Evolutionary conservation across 306 rosid genomes (phyloP).

Genomic region (Cicer yamashitae): DNA sequence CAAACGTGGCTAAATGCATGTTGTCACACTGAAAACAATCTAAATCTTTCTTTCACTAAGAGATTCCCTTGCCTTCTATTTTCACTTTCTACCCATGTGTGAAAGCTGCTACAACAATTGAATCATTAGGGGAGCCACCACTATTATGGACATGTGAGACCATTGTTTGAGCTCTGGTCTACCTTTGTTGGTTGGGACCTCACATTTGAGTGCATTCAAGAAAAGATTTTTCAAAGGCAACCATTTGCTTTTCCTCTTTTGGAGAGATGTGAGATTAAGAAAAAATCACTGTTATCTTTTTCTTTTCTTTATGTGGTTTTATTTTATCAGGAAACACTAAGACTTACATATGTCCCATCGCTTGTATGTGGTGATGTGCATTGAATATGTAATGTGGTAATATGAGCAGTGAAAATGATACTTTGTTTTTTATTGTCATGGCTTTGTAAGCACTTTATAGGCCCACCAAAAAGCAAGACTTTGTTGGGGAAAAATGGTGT

Average conservation of each 20-base stretch:
- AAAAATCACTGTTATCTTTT: constrained; percentile 29
- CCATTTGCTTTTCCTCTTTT: constrained; percentile 56
- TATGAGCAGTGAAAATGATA: constrained; percentile 36
- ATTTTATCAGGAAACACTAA: constrained; percentile 23
- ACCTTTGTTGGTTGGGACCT: constrained; percentile 53
- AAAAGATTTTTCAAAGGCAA: background rate
- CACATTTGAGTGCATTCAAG: constrained; percentile 58
- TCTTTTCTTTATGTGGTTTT: constrained; percentile 33
- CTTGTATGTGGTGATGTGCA: constrained; percentile 17
- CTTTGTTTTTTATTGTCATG: constrained; percentile 19
- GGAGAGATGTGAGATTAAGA: constrained; percentile 46
- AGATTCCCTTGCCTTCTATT: constrained; percentile 29
- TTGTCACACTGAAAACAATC: too few relatives aligned
- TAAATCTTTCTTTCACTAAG: constrained; percentile 4
- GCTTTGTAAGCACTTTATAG: constrained; percentile 41
- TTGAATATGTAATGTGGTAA: background rate
- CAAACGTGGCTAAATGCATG: too few relatives aligned
- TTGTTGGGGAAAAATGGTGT: constrained; percentile 36
- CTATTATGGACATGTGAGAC: constrained; percentile 67
- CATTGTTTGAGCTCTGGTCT: constrained; percentile 56
- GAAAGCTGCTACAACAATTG: constrained; percentile 46
- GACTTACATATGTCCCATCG: constrained; percentile 21
- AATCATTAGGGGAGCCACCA: constrained; percentile 82
- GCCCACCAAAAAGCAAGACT: constrained; percentile 42
- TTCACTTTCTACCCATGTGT: constrained; percentile 22